Percentiles rank a stretch among this genome's conserved stretches.
Evolutionary conservation across 495 filamentous ascomycete genomes (phyloP).

Genomic region (Talaromyces liani): DNA sequence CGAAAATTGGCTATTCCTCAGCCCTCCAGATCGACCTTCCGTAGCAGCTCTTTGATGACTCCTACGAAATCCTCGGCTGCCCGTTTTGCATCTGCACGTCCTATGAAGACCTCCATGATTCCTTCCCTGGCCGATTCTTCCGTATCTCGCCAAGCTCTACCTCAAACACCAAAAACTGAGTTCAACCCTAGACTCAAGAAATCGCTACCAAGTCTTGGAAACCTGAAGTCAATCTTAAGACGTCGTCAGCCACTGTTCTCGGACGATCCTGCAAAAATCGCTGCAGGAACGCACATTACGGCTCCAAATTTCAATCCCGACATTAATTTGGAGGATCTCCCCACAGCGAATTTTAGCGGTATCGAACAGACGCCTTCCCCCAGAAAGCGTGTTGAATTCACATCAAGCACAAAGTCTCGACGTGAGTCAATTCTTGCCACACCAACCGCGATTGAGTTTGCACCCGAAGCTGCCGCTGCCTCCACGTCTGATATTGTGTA

Average conservation of each 20-base stretch:
- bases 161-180: conserved; percentile 38
- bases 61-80: conserved; percentile 75
- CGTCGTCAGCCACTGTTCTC: conserved; percentile 54
- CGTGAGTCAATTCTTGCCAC: conserved; percentile 29
- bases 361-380: conserved; percentile 35
- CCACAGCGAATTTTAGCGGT: conserved; percentile 15
- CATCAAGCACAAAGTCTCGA: conserved; percentile 41
- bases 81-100: conserved; percentile 54
- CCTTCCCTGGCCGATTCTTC: conserved; percentile 46
- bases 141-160: conserved; percentile 31
- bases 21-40: conserved; percentile 21
- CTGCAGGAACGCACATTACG: conserved; percentile 51
- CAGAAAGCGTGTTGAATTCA: conserved; percentile 57
- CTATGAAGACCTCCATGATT: conserved; percentile 44
- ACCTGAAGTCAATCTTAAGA: conserved; percentile 57
- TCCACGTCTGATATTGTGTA: conserved; percentile 31
- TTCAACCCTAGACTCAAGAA: conserved; percentile 41
- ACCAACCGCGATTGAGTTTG: conserved; percentile 38
- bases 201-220: conserved; percentile 30
- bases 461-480: conserved; percentile 17
- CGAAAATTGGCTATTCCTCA: conserved; percentile 33
- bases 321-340: conserved; percentile 36
- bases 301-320: conserved; percentile 39
- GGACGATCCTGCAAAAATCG: conserved; percentile 51
- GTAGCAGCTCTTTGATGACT: conserved; percentile 52